Base-by-base conservation (phyloP, 345 rosid genomes). In the Euclidium syriacum region DNA sequence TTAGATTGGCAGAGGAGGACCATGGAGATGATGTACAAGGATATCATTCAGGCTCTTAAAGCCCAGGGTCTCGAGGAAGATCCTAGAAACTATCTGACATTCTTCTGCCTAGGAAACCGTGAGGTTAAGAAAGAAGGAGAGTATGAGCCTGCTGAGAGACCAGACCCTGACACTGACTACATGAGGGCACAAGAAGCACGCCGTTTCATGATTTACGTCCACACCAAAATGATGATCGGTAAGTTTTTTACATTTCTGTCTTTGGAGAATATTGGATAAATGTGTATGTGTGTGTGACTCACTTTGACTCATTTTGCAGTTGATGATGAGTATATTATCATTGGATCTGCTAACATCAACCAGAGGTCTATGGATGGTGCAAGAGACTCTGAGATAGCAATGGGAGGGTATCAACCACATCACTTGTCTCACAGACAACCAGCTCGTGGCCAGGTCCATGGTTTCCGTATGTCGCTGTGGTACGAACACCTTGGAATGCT, bases 351-450 rank as follows among this genome's bases (percentile, higher is more conserved):
- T 70, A 95, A 95, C 80, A 95, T 95, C 75, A 95, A 95, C 85
- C 97, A 90, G 77, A 76, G 99, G 65, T 90, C 99, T 1, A 90
- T 95, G 99, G 99, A 90, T 35, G 99, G 99, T 36, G 89, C 97
- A 26, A 80, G 96, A 67, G 99, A 95, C 85, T 80, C 97, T 2
- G 99, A 95, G 78, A 95, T 95, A 53, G 99, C 99, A 39, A 90
- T 95, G 97, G 99, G 99, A 69, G 97, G 77, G 9, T 95, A 81
- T 68, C 99, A 95, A 58, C 97, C 99, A 46, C 82, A 84, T 72
- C 97, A 95, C 74, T 63, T 90, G 75, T 77, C 96, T 8, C 49
- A 64, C 14, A 81, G 90, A 72, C 85, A 83, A 75, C 96, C 97
- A 9, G 95, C 97, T 15, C 80, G 92, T 26, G 99, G 99, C 18